These are phyloP conservation scores for Acer campestre DNA, from an alignment of 345 rosid genomes.

Conservation along the genomic window DNA sequence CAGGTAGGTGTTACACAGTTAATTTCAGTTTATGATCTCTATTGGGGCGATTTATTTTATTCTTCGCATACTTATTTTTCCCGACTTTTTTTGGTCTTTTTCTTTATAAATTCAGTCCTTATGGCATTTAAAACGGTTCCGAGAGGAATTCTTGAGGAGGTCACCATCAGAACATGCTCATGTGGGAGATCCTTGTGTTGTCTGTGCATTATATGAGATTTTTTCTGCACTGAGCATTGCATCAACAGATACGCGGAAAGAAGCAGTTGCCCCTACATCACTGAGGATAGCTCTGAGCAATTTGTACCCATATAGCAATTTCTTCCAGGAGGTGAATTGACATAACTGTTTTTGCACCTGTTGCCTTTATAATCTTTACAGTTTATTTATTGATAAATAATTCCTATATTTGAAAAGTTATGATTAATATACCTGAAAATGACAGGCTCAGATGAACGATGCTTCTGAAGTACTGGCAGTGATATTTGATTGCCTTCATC, in stretches of 20 bases:
- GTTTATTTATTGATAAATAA: not conserved
- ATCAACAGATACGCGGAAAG: slow-evolving; percentile 54
- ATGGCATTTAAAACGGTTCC: slow-evolving; percentile 87
- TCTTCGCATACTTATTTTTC: slow-evolving; percentile 3
- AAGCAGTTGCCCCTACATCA: slow-evolving; percentile 85
- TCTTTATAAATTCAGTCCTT: slow-evolving; percentile 59
- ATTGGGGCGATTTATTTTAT: not conserved
- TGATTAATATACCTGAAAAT: slow-evolving; percentile 27
- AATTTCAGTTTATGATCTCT: not conserved
- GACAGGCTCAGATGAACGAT: slow-evolving; percentile 98
- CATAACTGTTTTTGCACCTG: slow-evolving; percentile 13
- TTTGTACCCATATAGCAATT: slow-evolving; percentile 85
- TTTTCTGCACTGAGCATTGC: slow-evolving; percentile 67
- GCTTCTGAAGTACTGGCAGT: slow-evolving; percentile 95
- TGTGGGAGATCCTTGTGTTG: slow-evolving; percentile 95
- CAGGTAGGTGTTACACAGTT: slow-evolving; percentile 51
- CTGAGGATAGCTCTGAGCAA: slow-evolving; percentile 90
- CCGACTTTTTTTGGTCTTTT: slow-evolving; percentile 17
- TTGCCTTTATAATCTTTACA: slow-evolving; percentile 3
- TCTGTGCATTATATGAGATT: slow-evolving; percentile 78
- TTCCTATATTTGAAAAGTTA: not conserved
- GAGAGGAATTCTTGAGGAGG: slow-evolving; percentile 77
- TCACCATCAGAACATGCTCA: slow-evolving; percentile 74
- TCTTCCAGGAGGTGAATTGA: slow-evolving; percentile 85
- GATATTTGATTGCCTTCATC: slow-evolving; percentile 90